These are phyloP conservation scores for Xylaria sp. DNA, from an alignment of 2,329 filamentous ascomycete genomes.

Conservation along the genomic window DNA sequence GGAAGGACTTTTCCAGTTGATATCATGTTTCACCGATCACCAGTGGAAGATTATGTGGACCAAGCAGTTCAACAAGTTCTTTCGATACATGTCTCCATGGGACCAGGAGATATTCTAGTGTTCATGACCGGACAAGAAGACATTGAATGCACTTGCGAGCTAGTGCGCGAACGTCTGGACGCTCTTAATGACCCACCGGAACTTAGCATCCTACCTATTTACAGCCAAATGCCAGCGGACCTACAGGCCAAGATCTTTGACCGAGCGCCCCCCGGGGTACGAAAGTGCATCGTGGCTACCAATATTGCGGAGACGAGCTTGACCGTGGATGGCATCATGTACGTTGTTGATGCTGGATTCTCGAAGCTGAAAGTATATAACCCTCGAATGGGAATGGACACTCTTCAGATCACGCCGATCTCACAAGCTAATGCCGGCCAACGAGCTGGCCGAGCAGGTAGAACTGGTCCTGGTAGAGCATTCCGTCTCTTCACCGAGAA, in stretches of 20 bases:
- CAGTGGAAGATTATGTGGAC: slow-evolving; percentile 97
- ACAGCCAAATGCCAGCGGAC: slow-evolving; percentile 99
- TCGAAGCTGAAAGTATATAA: slow-evolving; percentile 99
- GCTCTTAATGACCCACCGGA: slow-evolving; percentile 94
- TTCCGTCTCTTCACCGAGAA: slow-evolving; percentile 95
- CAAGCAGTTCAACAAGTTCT: slow-evolving; percentile 95
- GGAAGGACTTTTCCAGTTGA: slow-evolving; percentile 97
- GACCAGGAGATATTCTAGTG: slow-evolving; percentile 90
- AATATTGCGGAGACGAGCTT: slow-evolving; percentile 99
- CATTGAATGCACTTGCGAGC: slow-evolving; percentile 95
- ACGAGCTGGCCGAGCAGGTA: slow-evolving; percentile 89
- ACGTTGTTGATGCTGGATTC: slow-evolving; percentile 95
- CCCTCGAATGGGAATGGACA: slow-evolving; percentile 99
- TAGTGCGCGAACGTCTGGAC: slow-evolving; percentile 87
- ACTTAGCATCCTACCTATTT: slow-evolving; percentile 94
- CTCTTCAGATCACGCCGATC: slow-evolving; percentile 95
- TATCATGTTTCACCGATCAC: slow-evolving; percentile 92
- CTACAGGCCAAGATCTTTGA: slow-evolving; percentile 98
- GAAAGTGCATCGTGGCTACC: slow-evolving; percentile 97
- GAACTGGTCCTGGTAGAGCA: slow-evolving; percentile 94
- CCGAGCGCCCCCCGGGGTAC: slow-evolving; percentile 85
- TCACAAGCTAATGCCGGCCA: slow-evolving; percentile 97
- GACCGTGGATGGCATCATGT: slow-evolving; percentile 99
- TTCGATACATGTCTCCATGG: slow-evolving; percentile 95
- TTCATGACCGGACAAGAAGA: slow-evolving; percentile 99